phyloP scores from a whole-genome alignment of 495 filamentous ascomycete species.

The Neurospora sp. region DNA sequence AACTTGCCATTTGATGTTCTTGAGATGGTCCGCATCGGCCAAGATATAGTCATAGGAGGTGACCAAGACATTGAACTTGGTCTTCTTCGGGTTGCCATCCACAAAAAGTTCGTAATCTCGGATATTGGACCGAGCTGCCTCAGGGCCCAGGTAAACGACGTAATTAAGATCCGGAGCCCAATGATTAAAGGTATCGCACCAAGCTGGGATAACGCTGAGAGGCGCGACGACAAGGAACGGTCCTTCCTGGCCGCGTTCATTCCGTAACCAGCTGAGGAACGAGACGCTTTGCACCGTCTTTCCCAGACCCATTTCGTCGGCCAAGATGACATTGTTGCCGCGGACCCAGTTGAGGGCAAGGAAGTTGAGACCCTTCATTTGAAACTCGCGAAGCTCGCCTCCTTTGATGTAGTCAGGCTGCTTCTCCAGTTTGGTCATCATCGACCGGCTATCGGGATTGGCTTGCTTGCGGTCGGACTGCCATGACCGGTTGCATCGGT shows the following conservation, averaged over 20 bases:
- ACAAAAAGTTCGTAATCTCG: constrained; percentile 79
- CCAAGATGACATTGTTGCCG: constrained; percentile 86
- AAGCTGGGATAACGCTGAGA: constrained; percentile 89
- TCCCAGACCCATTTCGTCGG: constrained; percentile 96
- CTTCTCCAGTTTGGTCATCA: constrained; percentile 58
- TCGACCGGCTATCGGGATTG: constrained; percentile 61
- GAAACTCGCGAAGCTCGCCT: constrained; percentile 85
- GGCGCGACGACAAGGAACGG: constrained; percentile 95
- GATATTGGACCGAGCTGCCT: constrained; percentile 70
- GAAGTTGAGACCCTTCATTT: constrained; percentile 89
- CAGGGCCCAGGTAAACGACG: constrained; percentile 87
- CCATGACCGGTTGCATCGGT: constrained; percentile 65
- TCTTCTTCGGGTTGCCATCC: constrained; percentile 69
- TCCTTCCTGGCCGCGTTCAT: constrained; percentile 79
- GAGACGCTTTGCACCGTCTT: constrained; percentile 98
- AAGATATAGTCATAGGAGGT: constrained; percentile 95
- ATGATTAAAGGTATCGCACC: constrained; percentile 93
- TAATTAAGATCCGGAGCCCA: constrained; percentile 97
- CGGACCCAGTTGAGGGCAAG: constrained; percentile 89
- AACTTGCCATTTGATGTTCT: constrained; percentile 92
- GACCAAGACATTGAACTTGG: constrained; percentile 90
- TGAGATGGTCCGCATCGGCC: constrained; percentile 64
- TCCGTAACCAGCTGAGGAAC: constrained; percentile 96
- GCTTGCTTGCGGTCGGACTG: constrained; percentile 65
- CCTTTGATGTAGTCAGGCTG: constrained; percentile 79